Evolutionary conservation across 805 yeast species (phyloP).

Genomic region (Suhomyces prunicola): DNA sequence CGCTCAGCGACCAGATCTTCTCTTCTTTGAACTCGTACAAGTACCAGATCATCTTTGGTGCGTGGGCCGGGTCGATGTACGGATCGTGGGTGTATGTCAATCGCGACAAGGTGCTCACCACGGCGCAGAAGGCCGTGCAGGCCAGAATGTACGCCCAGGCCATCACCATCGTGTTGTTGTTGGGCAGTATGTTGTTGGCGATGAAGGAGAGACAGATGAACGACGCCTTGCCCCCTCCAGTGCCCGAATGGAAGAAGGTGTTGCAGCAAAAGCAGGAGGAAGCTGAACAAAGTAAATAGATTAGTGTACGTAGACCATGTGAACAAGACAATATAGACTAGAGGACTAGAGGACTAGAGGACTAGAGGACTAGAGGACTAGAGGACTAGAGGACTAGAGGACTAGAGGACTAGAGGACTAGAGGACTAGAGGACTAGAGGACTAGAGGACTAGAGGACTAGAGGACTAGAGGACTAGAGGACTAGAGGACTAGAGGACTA

Average conservation of each 20-base stretch:
- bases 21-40: conserved; percentile 29
- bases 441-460: no score
- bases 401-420: no score
- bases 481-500: no score
- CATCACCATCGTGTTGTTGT: conserved; percentile 24
- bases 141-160: conserved; percentile 32
- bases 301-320: no score
- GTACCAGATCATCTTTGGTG: conserved; percentile 32
- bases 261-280: conserved; percentile 15
- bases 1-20: conserved; percentile 28
- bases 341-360: no score
- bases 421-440: no score
- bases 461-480: no score
- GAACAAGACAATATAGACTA: no score
- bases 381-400: no score
- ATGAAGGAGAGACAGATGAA: conserved; percentile 23
- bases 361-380: no score
- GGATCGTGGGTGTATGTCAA: conserved; percentile 28
- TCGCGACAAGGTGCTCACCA: conserved; percentile 25
- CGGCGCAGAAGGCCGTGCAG: conserved; percentile 26
- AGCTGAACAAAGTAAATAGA: no score
- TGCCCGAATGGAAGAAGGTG: conserved; percentile 24
- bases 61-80: conserved; percentile 41
- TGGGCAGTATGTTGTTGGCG: conserved; percentile 26
- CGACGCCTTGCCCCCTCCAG: conserved; percentile 18